Evolutionary conservation across 2,329 filamentous ascomycete genomes (phyloP).

Genomic region (Paraconiothyrium sp.): DNA sequence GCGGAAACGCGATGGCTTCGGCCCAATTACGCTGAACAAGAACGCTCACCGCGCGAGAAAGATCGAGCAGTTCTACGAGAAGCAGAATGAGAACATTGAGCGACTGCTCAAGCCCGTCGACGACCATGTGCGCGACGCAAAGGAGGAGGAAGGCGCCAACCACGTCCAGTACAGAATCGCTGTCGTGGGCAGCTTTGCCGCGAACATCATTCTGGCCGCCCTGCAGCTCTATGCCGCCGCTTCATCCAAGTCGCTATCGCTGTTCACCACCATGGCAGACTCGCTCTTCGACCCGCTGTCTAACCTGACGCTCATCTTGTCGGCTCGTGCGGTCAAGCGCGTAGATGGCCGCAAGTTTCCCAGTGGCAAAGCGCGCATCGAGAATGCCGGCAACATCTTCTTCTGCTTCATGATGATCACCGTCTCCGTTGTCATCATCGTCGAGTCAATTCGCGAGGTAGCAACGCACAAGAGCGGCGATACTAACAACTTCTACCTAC

Average conservation of each 20-base stretch:
- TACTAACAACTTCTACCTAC: slow-evolving; percentile 74
- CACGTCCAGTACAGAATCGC: slow-evolving; percentile 78
- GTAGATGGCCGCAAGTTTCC: slow-evolving; percentile 90
- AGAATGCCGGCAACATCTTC: slow-evolving; percentile 93
- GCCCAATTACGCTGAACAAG: slow-evolving; percentile 55
- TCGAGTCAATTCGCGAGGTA: slow-evolving; percentile 81
- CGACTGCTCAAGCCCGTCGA: slow-evolving; percentile 91
- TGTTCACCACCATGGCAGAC: slow-evolving; percentile 98
- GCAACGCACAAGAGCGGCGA: slow-evolving; percentile 56
- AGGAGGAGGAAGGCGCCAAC: slow-evolving; percentile 81
- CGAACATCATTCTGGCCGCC: slow-evolving; percentile 80
- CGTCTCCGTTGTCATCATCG: slow-evolving; percentile 91
- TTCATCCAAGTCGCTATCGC: slow-evolving; percentile 86
- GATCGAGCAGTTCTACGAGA: slow-evolving; percentile 84
- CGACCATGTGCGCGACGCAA: slow-evolving; percentile 84
- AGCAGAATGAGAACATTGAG: slow-evolving; percentile 93
- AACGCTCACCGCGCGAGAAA: slow-evolving; percentile 60
- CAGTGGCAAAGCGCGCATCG: slow-evolving; percentile 90
- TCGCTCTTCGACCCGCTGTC: slow-evolving; percentile 91
- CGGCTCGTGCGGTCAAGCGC: slow-evolving; percentile 84
- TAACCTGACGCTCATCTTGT: slow-evolving; percentile 86
- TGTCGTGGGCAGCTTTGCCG: slow-evolving; percentile 74
- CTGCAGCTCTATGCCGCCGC: slow-evolving; percentile 91
- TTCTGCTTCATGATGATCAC: slow-evolving; percentile 97
- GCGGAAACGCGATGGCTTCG: slow-evolving; percentile 71